phyloP scores from a whole-genome alignment of 208 protist species.

The Acanthamoeba triangularis region DNA sequence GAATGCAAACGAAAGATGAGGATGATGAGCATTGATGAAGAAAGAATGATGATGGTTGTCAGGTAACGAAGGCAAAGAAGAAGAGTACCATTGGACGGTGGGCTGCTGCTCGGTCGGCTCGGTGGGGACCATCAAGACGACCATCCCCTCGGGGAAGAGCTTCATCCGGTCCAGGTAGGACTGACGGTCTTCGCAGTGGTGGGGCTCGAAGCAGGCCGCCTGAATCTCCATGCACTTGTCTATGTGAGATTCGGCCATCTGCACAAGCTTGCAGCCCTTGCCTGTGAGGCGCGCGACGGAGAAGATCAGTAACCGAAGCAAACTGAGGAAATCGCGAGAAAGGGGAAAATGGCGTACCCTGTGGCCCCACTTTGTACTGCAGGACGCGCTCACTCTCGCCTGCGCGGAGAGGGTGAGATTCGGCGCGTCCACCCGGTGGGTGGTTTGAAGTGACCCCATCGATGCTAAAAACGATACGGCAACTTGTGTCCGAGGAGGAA shows the following conservation, averaged over 20 bases:
- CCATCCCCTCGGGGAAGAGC: constrained; percentile 47
- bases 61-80: background rate
- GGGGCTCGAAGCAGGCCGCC: constrained; percentile 41
- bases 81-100: constrained; percentile 38
- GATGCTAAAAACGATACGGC: constrained; percentile 73
- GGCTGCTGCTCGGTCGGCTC: constrained; percentile 41
- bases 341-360: background rate
- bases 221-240: constrained; percentile 65
- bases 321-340: background rate
- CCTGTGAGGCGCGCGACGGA: background rate
- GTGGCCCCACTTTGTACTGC: constrained; percentile 56
- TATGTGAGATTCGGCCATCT: constrained; percentile 63
- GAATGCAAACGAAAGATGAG: background rate
- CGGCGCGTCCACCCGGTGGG: background rate
- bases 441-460: background rate
- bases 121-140: constrained; percentile 61
- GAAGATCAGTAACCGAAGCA: background rate
- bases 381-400: constrained; percentile 34
- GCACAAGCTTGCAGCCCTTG: constrained; percentile 67
- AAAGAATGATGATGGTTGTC: background rate
- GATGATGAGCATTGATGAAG: background rate
- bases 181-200: constrained; percentile 58
- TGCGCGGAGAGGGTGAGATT: background rate
- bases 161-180: constrained; percentile 52
- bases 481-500: constrained; percentile 61